These are phyloP conservation scores for Paspalum vaginatum DNA, from an alignment of 176 grass and related monocot species.

Conservation along the genomic window DNA sequence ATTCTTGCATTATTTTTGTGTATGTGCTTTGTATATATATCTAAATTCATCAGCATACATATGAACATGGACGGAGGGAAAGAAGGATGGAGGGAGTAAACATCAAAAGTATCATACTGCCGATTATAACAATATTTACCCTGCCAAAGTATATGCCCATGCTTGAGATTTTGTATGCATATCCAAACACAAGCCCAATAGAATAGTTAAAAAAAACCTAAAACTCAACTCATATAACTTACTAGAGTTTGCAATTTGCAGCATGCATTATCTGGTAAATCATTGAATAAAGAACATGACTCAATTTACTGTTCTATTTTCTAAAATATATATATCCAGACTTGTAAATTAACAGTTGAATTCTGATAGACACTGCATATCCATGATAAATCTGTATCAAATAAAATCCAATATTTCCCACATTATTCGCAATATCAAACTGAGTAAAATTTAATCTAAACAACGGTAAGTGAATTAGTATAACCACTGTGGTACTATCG, in stretches of 20 bases:
- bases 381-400: background rate
- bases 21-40: no score
- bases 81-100: no score
- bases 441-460: slow-evolving; percentile 10
- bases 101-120: slow-evolving; percentile 2
- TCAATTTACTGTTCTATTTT: slow-evolving; percentile 19
- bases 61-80: no score
- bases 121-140: background rate
- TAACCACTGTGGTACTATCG: background rate
- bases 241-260: background rate
- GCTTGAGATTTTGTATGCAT: slow-evolving; percentile 22
- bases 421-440: slow-evolving; percentile 5
- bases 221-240: background rate
- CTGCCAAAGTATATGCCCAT: slow-evolving; percentile 14
- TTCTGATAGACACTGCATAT: slow-evolving; percentile 15
- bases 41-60: no score
- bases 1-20: no score
- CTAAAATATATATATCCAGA: background rate
- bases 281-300: slow-evolving; percentile 13
- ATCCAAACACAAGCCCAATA: slow-evolving; percentile 25
- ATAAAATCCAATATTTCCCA: background rate
- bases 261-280: slow-evolving; percentile 19
- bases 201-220: background rate
- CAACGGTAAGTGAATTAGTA: background rate
- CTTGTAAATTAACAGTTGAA: slow-evolving; percentile 8